These are phyloP conservation scores for Umbellularia californica DNA, from an alignment of 164 flowering plant genomes.

Conservation along the genomic window DNA sequence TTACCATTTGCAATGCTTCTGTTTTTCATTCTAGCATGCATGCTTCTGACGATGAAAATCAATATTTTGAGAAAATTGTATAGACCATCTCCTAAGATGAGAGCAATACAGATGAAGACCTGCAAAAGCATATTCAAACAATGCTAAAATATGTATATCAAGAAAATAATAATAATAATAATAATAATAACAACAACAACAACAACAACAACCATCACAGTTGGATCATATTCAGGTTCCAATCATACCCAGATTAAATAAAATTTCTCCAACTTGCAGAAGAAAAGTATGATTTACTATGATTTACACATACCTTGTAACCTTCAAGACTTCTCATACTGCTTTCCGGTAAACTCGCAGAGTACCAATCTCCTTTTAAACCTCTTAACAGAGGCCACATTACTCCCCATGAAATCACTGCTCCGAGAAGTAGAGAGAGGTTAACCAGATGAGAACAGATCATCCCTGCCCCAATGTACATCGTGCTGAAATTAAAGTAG, in stretches of 20 bases:
- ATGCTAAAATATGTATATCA: background rate
- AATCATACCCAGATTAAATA: background rate
- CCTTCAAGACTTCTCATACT: slow-evolving; percentile 88
- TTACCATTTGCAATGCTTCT: slow-evolving; percentile 37
- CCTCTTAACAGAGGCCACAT: slow-evolving; percentile 87
- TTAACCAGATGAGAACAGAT: slow-evolving; percentile 79
- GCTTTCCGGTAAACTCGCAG: slow-evolving; percentile 42
- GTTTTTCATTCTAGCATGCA: slow-evolving; percentile 27
- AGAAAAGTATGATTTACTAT: background rate
- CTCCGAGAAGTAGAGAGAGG: slow-evolving; percentile 80
- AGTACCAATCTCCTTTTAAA: slow-evolving; percentile 74
- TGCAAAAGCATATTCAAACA: slow-evolving; percentile 23
- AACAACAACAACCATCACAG: background rate
- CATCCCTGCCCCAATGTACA: slow-evolving; percentile 88
- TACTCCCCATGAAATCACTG: slow-evolving; percentile 85
- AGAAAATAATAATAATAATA: too few species aligned
- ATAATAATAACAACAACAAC: too few species aligned
- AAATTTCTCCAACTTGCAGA: background rate
- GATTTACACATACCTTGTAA: slow-evolving; percentile 54
- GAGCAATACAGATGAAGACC: slow-evolving; percentile 78
- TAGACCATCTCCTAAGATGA: slow-evolving; percentile 88
- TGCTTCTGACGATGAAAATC: slow-evolving; percentile 30
- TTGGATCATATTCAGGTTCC: background rate
- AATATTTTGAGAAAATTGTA: slow-evolving; percentile 71
- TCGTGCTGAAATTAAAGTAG: slow-evolving; percentile 77